Base-by-base conservation (phyloP, 306 rosid species). In the Cicer judaicum region DNA sequence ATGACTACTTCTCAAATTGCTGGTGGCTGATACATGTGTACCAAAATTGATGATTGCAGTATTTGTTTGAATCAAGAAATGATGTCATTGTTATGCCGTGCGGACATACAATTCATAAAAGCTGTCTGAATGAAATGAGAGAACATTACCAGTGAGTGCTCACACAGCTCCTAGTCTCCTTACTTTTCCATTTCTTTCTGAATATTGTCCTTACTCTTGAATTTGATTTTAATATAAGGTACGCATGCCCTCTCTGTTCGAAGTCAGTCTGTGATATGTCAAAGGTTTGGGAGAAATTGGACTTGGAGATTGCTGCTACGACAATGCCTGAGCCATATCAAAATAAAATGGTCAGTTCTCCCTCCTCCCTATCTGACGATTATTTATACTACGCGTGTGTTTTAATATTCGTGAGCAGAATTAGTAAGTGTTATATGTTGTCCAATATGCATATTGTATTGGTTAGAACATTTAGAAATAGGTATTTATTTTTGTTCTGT, bases 211-310 rank as follows among this genome's bases (percentile, higher is more conserved):
- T 50, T 15, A 81, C 24, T 10, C 2, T 61, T 41, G 38, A 15
- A 3, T 55, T 74, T 34, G 29, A 34, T 24, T 64, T 21, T 62
- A 7, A 1, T 46, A 60, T 72, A 79, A 92, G 96, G 59, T 92
- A 84, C 70, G 85, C 90, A 3, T 93, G 98, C 83, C 98, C 98
- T 70, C 89, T 90, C 74, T 93, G 96, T 83, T 90, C 95, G 2
- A 90, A 90, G 82, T 90, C 98, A 0, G 90, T 87, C 2, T 90
- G 91, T 70, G 96, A 90, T 68, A 90, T 93, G 98, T 90, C 96
- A 41, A 90, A 85, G 77, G 95, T 89, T 50, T 93, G 98, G 98
- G 98, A 93, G 87, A 85, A 82, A 77, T 76, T 84, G 72, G 98
- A 93, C 84, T 34, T 77, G 77, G 91, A 90, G 79, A 89, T 90